A percentile compares a stretch with the other conserved stretches of the same genome.
phyloP scores from a whole-genome alignment of 2,329 filamentous ascomycete species.

The Scolecobasidium constrictum region DNA sequence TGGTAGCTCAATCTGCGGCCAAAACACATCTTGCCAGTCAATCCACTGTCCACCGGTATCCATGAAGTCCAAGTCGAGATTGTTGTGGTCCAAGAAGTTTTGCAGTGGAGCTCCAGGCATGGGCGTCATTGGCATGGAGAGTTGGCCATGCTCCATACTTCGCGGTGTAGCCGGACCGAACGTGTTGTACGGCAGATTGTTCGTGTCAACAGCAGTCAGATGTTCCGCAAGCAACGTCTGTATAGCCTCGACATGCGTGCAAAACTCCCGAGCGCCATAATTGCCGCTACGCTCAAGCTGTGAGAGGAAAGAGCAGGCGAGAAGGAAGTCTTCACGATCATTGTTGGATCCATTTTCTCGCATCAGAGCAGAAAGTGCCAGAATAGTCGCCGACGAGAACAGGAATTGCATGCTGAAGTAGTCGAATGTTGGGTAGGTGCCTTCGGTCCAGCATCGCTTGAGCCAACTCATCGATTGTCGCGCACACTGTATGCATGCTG shows the following conservation, averaged over 20 bases:
- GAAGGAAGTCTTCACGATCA: conserved; percentile 31
- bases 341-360: conserved; percentile 17
- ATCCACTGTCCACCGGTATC: neutral
- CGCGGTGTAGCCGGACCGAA: too few species aligned
- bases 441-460: conserved; percentile 35
- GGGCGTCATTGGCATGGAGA: neutral
- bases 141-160: neutral
- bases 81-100: neutral
- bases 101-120: neutral
- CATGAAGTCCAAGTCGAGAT: neutral
- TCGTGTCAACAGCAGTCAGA: neutral
- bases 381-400: conserved; percentile 34
- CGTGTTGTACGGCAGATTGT: too few species aligned
- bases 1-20: neutral
- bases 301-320: conserved; percentile 26
- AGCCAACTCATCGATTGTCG: conserved; percentile 33
- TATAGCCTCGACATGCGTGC: conserved; percentile 25
- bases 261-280: conserved; percentile 31
- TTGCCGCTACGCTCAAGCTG: conserved; percentile 31
- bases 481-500: conserved; percentile 35
- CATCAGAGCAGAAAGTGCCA: conserved; percentile 33
- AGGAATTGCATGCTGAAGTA: conserved; percentile 38
- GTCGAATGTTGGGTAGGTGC: conserved; percentile 36
- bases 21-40: neutral
- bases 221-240: neutral